Evolutionary conservation across 2,329 filamentous ascomycete species (phyloP).

Genomic region (Epicoccum nigrum): DNA sequence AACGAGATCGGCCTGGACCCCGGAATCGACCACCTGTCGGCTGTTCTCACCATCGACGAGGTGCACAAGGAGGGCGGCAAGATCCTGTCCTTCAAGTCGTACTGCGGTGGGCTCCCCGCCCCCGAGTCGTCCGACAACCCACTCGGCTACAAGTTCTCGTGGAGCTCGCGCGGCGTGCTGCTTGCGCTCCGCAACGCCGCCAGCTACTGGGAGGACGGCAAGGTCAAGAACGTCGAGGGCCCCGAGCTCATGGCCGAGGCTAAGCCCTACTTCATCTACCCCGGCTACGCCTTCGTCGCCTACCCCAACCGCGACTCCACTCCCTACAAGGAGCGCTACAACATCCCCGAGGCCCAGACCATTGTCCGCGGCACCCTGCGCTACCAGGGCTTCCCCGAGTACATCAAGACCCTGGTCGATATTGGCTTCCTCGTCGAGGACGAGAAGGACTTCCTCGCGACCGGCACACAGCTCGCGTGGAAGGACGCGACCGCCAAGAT

Average conservation of each 20-base stretch:
- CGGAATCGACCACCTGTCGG: slow-evolving; percentile 77
- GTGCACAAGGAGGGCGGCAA: slow-evolving; percentile 90
- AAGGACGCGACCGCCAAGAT: slow-evolving; percentile 83
- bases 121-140: slow-evolving; percentile 84
- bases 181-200: slow-evolving; percentile 87
- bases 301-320: slow-evolving; percentile 95
- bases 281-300: slow-evolving; percentile 85
- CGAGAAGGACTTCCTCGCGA: slow-evolving; percentile 67
- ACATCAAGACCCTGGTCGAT: slow-evolving; percentile 85
- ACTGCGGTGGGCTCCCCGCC: slow-evolving; percentile 64
- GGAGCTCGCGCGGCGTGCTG: slow-evolving; percentile 78
- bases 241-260: slow-evolving; percentile 82
- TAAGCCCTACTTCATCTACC: slow-evolving; percentile 90
- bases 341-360: slow-evolving; percentile 89
- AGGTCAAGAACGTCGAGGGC: slow-evolving; percentile 63
- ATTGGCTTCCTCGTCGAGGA: slow-evolving; percentile 85
- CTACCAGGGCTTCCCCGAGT: slow-evolving; percentile 89
- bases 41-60: slow-evolving; percentile 84
- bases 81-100: slow-evolving; percentile 80
- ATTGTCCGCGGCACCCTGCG: slow-evolving; percentile 84
- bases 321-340: slow-evolving; percentile 84
- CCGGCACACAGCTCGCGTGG: slow-evolving; percentile 70
- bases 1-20: slow-evolving; percentile 75
- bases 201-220: slow-evolving; percentile 79
- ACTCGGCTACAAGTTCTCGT: slow-evolving; percentile 89